A percentile compares a stretch with the other conserved stretches of the same genome.
These are phyloP conservation scores for Moniliophthora roreri DNA, from an alignment of 1,284 basidiomycete genomes.

Conservation along the genomic window DNA sequence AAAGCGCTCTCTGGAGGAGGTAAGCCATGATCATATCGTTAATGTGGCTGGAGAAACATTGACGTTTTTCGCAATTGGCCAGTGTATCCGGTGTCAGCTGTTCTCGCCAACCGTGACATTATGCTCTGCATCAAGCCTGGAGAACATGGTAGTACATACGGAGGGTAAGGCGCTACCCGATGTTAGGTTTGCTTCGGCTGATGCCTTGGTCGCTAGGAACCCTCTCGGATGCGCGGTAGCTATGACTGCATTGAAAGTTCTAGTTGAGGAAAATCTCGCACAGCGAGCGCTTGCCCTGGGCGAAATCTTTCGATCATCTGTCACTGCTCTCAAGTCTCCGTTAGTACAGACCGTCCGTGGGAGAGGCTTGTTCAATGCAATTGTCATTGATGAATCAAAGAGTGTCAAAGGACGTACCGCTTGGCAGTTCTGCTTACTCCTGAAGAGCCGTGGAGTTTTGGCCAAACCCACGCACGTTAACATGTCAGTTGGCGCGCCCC, in stretches of 20 bases:
- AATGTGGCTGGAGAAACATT: background rate
- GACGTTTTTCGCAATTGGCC: slow-evolving; percentile 8
- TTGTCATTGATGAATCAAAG: slow-evolving; percentile 88
- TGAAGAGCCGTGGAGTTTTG: slow-evolving; percentile 89
- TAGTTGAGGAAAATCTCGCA: slow-evolving; percentile 84
- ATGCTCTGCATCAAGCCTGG: slow-evolving; percentile 98
- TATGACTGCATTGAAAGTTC: slow-evolving; percentile 86
- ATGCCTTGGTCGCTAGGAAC: slow-evolving; percentile 57
- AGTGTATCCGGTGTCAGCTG: slow-evolving; percentile 97
- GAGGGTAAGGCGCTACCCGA: slow-evolving; percentile 57
- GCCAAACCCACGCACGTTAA: slow-evolving; percentile 97
- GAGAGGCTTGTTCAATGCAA: slow-evolving; percentile 88
- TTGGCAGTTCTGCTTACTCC: slow-evolving; percentile 93
- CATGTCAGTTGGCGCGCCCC: slow-evolving; percentile 68
- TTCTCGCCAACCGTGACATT: slow-evolving; percentile 85
- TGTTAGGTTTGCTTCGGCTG: slow-evolving; percentile 1
- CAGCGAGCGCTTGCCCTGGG: slow-evolving; percentile 81
- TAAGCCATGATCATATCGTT: slow-evolving; percentile 29
- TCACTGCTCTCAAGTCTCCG: slow-evolving; percentile 68
- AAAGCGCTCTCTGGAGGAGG: slow-evolving; percentile 95
- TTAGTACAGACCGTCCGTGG: slow-evolving; percentile 80
- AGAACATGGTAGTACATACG: slow-evolving; percentile 97
- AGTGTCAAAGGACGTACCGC: slow-evolving; percentile 80
- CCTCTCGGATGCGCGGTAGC: slow-evolving; percentile 95
- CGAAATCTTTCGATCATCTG: slow-evolving; percentile 73